Base-by-base conservation (phyloP, 192 early-diverging fungal genomes). In the Phlyctochytrium arcticum region DNA sequence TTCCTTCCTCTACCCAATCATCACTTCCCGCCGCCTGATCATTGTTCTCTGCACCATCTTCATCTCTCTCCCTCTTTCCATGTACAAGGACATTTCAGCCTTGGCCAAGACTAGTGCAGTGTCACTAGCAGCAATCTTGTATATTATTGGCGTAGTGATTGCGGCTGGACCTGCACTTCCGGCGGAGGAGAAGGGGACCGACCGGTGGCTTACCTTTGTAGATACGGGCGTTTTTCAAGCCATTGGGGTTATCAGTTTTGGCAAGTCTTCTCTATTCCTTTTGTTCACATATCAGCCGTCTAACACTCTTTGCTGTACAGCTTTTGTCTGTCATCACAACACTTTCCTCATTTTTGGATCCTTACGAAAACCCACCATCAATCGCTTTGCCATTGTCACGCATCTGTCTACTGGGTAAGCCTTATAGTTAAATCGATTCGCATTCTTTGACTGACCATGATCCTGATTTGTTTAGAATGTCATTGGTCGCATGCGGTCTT, bases 251-350 rank as follows among this genome's bases (percentile, higher is more conserved):
- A 93, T 95, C 9, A 92, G 90, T 61, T 95, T 95, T 78, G 93
- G 67, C 61, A 55, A 12, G 55, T 84, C 84, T 72, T 51, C 54
- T 57, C 10, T 1, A 27, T 19, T 65, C 10, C 21, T 51, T 30
- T 53, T 53, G 39, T 42, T 42, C 10, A 10, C 10, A 42, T 42
- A 42, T n/a, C 39, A 10, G n/a, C 39, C n/a, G 10, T 12, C 2
- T 8, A 26, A 64, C 32, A 0, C 27, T 10, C 36, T 2, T 9
- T 4, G 3, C 12, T 21, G 27, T 42, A 27, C 33, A 69, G 67
- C 94, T 1, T 96, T 94, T 80, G 94, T 96, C 24, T 96, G 94
- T 61, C 94, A 96, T 67, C 94, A 96, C 75, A 96, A 95, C 70
- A 91, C 89, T 34, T 93, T 95, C 65, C 78, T 96, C 68, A 96